A percentile compares a stretch with the other conserved stretches of the same genome.
These are phyloP conservation scores for Sodiomyces alkalinus DNA, from an alignment of 2,329 filamentous ascomycete genomes.

Conservation along the genomic window DNA sequence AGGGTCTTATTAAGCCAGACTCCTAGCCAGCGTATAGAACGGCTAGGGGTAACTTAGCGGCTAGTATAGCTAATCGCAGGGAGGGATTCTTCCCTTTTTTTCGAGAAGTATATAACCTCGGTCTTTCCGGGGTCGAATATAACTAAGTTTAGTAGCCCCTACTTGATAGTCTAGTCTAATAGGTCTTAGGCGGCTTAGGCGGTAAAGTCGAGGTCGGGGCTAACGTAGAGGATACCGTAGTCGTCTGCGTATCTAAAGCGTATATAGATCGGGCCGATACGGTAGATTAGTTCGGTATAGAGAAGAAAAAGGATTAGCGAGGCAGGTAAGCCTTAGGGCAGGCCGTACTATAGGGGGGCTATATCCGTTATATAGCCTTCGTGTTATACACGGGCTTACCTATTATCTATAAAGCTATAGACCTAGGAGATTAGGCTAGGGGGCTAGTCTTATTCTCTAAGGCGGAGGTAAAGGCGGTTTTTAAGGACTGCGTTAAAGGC, in stretches of 20 bases:
- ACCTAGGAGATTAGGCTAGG: constrained; percentile 5
- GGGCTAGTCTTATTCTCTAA: constrained; percentile 8
- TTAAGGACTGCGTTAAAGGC: constrained; percentile 8
- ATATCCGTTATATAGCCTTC: not conserved
- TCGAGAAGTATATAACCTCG: constrained; percentile 10
- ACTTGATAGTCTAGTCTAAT: constrained; percentile 5
- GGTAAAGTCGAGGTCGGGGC: constrained; percentile 6
- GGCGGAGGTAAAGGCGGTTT: constrained; percentile 7
- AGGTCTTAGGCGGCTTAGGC: constrained; percentile 2
- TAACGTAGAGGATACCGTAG: constrained; percentile 6
- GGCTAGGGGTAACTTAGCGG: constrained; percentile 1
- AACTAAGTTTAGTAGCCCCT: constrained; percentile 8
- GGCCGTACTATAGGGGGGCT: constrained; percentile 2
- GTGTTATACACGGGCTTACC: constrained; percentile 1
- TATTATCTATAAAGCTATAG: constrained; percentile 7
- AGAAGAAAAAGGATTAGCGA: constrained; percentile 9
- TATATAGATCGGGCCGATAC: not conserved
- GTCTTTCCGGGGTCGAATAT: constrained; percentile 10
- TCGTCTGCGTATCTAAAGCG: constrained; percentile 10
- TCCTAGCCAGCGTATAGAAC: constrained; percentile 10
- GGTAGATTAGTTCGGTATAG: constrained; percentile 7
- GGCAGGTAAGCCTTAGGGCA: constrained; percentile 7
- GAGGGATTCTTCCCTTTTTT: constrained; percentile 1
- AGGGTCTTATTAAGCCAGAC: constrained; percentile 9
- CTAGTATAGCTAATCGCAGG: constrained; percentile 1